A percentile compares a stretch with the other conserved stretches of the same genome.
Conservation (phyloP, 2,329 filamentous ascomycete genomes). For the Bisporella sp. region DNA sequence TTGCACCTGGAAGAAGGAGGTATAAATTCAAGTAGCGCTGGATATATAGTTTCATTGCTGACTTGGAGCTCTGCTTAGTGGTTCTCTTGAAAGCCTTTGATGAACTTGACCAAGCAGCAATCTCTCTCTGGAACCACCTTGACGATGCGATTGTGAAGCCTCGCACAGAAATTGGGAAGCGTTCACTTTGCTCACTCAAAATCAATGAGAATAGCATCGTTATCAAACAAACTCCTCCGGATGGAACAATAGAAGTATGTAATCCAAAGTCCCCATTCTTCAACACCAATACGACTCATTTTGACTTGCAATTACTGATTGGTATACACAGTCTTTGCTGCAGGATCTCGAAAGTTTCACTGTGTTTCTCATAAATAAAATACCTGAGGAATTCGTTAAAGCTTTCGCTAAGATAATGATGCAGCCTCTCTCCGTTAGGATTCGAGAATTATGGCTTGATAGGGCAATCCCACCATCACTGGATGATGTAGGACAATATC, state of each 20-base stretch:
- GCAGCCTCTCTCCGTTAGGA: constrained; percentile 56
- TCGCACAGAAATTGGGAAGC: constrained; percentile 41
- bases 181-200: constrained; percentile 12
- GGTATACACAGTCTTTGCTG: constrained; percentile 37
- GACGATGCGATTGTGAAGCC: constrained; percentile 54
- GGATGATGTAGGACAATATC: constrained; percentile 63
- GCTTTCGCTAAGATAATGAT: constrained; percentile 65
- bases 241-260: not conserved
- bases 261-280: not conserved
- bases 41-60: not conserved
- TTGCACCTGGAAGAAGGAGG: not conserved
- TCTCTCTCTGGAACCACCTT: constrained; percentile 54
- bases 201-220: not conserved
- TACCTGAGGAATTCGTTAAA: constrained; percentile 48
- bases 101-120: constrained; percentile 52
- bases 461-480: constrained; percentile 70
- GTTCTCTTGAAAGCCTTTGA: constrained; percentile 52
- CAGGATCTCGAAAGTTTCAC: constrained; percentile 46
- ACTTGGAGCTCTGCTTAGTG: constrained; percentile 32
- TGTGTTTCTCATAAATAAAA: constrained; percentile 41
- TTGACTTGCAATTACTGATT: too few relatives aligned
- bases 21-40: not conserved
- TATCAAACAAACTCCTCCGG: not conserved
- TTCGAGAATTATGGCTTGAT: constrained; percentile 71
- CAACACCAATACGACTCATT: not conserved